These are phyloP conservation scores for Pseudogymnoascus pannorum DNA, from an alignment of 2,329 filamentous ascomycete species.

Conservation along the genomic window DNA sequence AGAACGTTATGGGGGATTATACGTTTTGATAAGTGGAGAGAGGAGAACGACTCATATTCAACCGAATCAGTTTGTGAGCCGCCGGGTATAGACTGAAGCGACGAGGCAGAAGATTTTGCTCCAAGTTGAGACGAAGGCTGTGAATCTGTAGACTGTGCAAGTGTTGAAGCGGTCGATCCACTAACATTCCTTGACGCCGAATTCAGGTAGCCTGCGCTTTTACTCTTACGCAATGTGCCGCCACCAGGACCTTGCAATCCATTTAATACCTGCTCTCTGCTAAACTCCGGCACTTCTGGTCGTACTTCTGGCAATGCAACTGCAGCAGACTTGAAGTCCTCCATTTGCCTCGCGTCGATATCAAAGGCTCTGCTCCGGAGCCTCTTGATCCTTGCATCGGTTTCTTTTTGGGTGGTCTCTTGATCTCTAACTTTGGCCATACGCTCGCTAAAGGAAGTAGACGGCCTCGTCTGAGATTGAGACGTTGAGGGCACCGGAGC, in stretches of 20 bases:
- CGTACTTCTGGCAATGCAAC: constrained; percentile 45
- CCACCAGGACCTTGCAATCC: constrained; percentile 22
- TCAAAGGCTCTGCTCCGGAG: constrained; percentile 50
- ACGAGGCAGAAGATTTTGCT: constrained; percentile 9
- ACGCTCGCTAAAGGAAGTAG: constrained; percentile 68
- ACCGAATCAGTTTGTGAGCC: constrained; percentile 44
- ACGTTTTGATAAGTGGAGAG: constrained; percentile 73
- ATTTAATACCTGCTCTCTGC: constrained; percentile 53
- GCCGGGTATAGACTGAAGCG: constrained; percentile 9
- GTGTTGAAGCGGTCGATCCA: constrained; percentile 1
- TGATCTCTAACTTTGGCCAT: constrained; percentile 62
- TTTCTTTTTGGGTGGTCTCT: constrained; percentile 44
- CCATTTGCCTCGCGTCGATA: constrained; percentile 51
- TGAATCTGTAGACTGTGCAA: constrained; percentile 4
- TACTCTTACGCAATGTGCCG: constrained; percentile 36
- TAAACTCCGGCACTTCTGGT: constrained; percentile 46
- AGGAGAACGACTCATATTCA: constrained; percentile 80
- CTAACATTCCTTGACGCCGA: constrained; percentile 18
- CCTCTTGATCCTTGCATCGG: constrained; percentile 44
- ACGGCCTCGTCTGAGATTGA: constrained; percentile 35
- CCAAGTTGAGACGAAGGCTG: constrained; percentile 13
- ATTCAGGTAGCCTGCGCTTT: constrained; percentile 22
- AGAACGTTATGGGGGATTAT: constrained; percentile 76
- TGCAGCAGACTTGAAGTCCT: constrained; percentile 51
- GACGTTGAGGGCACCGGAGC: constrained; percentile 17